phyloP scores from a whole-genome alignment of 352 stramenopile species.

The Blastocystis sp. region DNA sequence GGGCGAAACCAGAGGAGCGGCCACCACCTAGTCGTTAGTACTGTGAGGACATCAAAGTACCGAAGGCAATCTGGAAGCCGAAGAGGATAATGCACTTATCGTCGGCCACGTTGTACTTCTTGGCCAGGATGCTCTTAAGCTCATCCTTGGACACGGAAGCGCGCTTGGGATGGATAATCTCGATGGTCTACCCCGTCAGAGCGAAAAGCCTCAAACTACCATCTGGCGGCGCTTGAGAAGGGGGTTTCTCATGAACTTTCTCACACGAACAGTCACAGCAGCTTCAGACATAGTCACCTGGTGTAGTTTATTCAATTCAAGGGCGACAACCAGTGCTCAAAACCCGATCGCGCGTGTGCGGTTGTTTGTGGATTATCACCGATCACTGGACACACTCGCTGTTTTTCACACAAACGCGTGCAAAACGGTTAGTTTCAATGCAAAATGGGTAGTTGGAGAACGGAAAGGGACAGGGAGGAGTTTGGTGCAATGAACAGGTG shows the following conservation, averaged over 20 bases:
- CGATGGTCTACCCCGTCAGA: slow-evolving; percentile 55
- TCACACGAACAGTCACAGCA: slow-evolving; percentile 68
- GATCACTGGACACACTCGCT: not conserved
- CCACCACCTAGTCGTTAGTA: not conserved
- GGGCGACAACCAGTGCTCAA: not conserved
- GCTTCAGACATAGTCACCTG: slow-evolving; percentile 62
- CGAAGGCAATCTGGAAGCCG: not conserved
- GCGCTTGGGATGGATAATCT: slow-evolving; percentile 29
- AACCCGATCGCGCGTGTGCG: not conserved
- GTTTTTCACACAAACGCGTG: no score
- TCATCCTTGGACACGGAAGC: slow-evolving; percentile 70
- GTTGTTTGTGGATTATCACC: not conserved
- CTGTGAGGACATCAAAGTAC: not conserved
- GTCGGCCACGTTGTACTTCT: slow-evolving; percentile 68
- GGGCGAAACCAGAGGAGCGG: no score
- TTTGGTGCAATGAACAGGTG: not conserved
- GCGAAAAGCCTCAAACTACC: not conserved
- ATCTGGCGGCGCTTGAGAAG: slow-evolving; percentile 67
- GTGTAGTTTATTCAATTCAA: slow-evolving; percentile 41
- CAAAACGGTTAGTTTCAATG: not conserved
- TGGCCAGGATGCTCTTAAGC: slow-evolving; percentile 70
- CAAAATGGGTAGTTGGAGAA: not conserved
- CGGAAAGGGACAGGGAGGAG: not conserved
- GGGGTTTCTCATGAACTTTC: slow-evolving; percentile 70
- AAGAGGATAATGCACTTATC: not conserved